Evolutionary conservation across 345 rosid species (phyloP), one percentile per base, ranked within the genome.

Genomic region (Laguncularia racemosa): DNA sequence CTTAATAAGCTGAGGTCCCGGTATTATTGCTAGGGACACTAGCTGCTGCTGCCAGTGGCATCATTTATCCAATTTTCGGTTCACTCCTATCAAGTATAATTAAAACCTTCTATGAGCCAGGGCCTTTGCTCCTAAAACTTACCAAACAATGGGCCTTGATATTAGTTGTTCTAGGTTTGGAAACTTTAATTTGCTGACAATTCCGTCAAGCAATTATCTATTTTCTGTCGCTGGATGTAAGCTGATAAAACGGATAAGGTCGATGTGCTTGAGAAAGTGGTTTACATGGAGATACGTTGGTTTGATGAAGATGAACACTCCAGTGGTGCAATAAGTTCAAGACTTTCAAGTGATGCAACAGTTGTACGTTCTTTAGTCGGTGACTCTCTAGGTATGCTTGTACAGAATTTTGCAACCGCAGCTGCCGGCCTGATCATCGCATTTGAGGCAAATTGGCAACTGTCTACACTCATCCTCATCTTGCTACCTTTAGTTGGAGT

Each of bases 261-360:
- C 88, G 3, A 63, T 81, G 64, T 88, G 96, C 61, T 85, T 50
- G 80, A 91, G 83, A 91, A 81, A 73, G 89, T 85, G 45, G 82
- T 92, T 69, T 68, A 43, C 45, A 92, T 89, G 96, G 98, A 89
- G 76, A 76, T 89, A 53, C 70, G 91, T 43, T 91, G 96, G 96
- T 91, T 91, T 20, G 98, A 91, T 67, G 84, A 77, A 48, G 77
- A 82, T 14, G 76, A 76, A 53, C 78, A 91, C 67, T 85, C 98
- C 10, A 91, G 90, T 57, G 95, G 98, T 21, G 73, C 89, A 40
- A 78, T 88, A 38, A 95, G 97, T 50, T 83, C 98, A 16, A 84
- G 95, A 60, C 95, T 88, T 1, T 91, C 97, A 2, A 89, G 89
- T 21, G 96, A 91, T 63, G 96, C 96, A 20, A 89, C 96, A 17